Percentiles rank a stretch among this genome's conserved stretches.
Conservation (phyloP, 352 stramenopile species). For the Globisporangium nagaii region DNA sequence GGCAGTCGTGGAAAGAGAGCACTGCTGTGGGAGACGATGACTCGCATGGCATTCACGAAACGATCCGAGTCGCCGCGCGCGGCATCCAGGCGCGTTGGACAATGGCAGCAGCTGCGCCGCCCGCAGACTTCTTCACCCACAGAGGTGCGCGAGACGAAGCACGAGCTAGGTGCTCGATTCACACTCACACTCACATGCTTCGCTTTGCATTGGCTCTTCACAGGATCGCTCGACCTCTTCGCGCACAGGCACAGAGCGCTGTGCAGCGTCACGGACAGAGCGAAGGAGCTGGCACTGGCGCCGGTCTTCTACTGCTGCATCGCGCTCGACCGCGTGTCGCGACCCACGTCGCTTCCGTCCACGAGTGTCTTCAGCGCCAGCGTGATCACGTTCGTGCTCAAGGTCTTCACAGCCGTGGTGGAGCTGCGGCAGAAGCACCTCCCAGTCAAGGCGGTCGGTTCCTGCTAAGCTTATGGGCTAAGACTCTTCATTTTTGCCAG, state of each 20-base stretch:
- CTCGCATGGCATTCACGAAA: background rate
- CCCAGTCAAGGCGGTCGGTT: too few species aligned
- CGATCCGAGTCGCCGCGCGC: background rate
- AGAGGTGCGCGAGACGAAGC: background rate
- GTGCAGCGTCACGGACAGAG: constrained; percentile 16
- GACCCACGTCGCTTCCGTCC: constrained; percentile 12
- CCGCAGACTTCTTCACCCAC: background rate
- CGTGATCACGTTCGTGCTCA: constrained; percentile 39
- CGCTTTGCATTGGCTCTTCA: too few species aligned
- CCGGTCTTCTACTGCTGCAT: constrained; percentile 45
- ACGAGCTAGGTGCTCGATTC: too few species aligned
- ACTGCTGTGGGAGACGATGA: background rate
- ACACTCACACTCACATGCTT: too few species aligned
- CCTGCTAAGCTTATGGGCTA: background rate
- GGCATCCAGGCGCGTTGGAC: background rate
- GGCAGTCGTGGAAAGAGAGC: constrained; percentile 4
- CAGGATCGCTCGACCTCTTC: background rate
- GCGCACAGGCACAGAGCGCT: background rate
- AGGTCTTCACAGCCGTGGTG: constrained; percentile 18
- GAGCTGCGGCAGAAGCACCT: constrained; percentile 10
- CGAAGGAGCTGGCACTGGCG: constrained; percentile 25
- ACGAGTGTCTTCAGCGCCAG: constrained; percentile 34
- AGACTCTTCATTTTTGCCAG: background rate
- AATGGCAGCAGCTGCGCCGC: background rate
- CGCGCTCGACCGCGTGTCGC: constrained; percentile 18